A percentile compares a stretch with the other conserved stretches of the same genome.
phyloP scores from a whole-genome alignment of 2,329 filamentous ascomycete genomes.

The Colletotrichum australisinense region DNA sequence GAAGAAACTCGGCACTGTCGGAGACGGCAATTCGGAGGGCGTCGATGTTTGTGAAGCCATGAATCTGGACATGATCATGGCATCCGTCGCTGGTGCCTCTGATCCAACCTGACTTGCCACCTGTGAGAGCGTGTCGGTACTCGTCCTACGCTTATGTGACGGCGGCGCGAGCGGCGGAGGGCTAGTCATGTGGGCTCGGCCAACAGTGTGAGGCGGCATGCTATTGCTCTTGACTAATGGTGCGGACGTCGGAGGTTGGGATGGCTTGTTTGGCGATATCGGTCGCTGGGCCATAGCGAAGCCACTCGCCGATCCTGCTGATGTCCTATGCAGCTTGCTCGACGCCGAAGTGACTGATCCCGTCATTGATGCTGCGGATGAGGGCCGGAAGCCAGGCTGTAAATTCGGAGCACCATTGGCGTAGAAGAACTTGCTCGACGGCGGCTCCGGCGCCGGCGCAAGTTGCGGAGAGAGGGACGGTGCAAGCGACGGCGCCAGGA shows the following conservation, averaged over 20 bases:
- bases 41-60: constrained; percentile 47
- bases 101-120: constrained; percentile 42
- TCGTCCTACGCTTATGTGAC: constrained; percentile 53
- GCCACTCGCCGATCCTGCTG: constrained; percentile 34
- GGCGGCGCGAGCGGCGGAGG: constrained; percentile 50
- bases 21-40: constrained; percentile 51
- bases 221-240: constrained; percentile 34
- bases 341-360: constrained; percentile 59
- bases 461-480: constrained; percentile 48
- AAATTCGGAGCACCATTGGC: constrained; percentile 73
- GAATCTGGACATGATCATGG: constrained; percentile 48
- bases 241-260: constrained; percentile 29
- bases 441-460: constrained; percentile 49
- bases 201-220: constrained; percentile 37
- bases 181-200: constrained; percentile 47
- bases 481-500: constrained; percentile 40
- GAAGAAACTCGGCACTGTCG: constrained; percentile 43
- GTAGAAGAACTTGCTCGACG: constrained; percentile 78
- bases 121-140: constrained; percentile 53
- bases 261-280: constrained; percentile 62
- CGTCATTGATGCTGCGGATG: constrained; percentile 50
- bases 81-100: constrained; percentile 46
- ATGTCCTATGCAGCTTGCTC: constrained; percentile 50
- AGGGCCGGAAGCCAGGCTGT: constrained; percentile 48
- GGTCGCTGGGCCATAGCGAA: constrained; percentile 53